Evolutionary conservation across 768 basidiomycete species (phyloP), one percentile per base, ranked within the genome.

Genomic region (Amanita muscaria): DNA sequence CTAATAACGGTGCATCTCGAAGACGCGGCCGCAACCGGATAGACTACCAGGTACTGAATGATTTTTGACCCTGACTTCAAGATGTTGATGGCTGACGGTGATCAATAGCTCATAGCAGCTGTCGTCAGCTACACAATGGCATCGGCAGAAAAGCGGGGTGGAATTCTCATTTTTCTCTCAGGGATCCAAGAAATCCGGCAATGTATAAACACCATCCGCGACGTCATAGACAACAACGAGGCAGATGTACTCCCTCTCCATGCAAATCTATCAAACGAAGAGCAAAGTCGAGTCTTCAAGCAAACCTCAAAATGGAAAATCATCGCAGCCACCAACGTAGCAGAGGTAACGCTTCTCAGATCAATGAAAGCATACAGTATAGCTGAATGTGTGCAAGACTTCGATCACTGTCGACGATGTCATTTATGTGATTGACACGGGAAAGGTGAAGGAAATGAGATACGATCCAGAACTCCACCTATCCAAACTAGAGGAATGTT

Each of bases 381-480:
- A 40, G 24, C 39, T n/a, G 40, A 35, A n/a, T 29, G 45, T 18
- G 49, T 40, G 33, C 24, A 23, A 91, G 79, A 92, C 89, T 1
- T 89, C 87, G 2, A 86, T 93, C 43, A 92, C 90, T 1, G 90
- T 96, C 45, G 85, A 92, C 54, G 90, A 93, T 54, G 74, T 93
- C 18, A 69, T 84, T 29, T 88, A 85, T 54, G 89, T 93, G 16
- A 72, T 93, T 10, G 90, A 94, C 56, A 66, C 77, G 0, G 90
- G 90, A 5, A 86, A 79, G 58, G 86, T 88, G 51, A 93, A 92
- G 59, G 89, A 93, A 63, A 84, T 73, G 3, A 78, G 76, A 51
- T 79, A 71, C 45, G 84, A 88, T 54, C 63, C 82, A 0, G 81
- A 82, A 31, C 76, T 70, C 2, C 78, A 83, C 19, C 66, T 96